Evolutionary conservation across 163 green algal species (phyloP), one percentile per base, ranked within the genome.

Genomic region (Volvox carteri): DNA sequence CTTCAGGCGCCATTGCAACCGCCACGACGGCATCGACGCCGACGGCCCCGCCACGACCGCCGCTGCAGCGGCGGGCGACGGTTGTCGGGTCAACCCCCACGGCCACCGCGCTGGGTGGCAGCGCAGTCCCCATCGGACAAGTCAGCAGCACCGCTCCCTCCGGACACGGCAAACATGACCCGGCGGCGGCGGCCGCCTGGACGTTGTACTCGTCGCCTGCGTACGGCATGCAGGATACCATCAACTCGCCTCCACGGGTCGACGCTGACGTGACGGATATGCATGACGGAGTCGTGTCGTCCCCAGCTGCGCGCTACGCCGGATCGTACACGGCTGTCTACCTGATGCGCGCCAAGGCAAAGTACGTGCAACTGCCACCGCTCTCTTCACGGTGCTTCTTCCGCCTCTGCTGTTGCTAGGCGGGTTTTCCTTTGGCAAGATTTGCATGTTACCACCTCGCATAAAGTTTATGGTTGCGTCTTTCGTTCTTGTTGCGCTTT

Each of bases 321-420:
- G 83, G 83, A 2, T 88, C 83, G 2, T 81, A 88, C 83, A 88
- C 83, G 5, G 83, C 83, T 0, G 83, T 70, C 23, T 81, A 75
- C 28, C 28, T 88, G 25, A 84, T 70, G 73, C 25, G 46, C 4
- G 73, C 73, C 14, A 78, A 35, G 70, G 39, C 37, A 30, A 78
- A 78, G 70, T 78, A 33, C 33, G 70, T 54, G 4, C 30, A 19
- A 16, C 14, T 4, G 54, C 19, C 54, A n/a, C n/a, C n/a, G n/a
- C n/a, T n/a, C n/a, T n/a, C n/a, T n/a, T n/a, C n/a, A n/a, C n/a
- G n/a, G n/a, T n/a, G n/a, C n/a, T n/a, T n/a, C n/a, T n/a, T n/a
- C n/a, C n/a, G n/a, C n/a, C n/a, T n/a, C n/a, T n/a, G n/a, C n/a
- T n/a, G n/a, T n/a, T n/a, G n/a, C n/a, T n/a, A n/a, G n/a, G n/a